Conservation (phyloP, 106 monocot genomes). For the Hemerocallis citrina region DNA sequence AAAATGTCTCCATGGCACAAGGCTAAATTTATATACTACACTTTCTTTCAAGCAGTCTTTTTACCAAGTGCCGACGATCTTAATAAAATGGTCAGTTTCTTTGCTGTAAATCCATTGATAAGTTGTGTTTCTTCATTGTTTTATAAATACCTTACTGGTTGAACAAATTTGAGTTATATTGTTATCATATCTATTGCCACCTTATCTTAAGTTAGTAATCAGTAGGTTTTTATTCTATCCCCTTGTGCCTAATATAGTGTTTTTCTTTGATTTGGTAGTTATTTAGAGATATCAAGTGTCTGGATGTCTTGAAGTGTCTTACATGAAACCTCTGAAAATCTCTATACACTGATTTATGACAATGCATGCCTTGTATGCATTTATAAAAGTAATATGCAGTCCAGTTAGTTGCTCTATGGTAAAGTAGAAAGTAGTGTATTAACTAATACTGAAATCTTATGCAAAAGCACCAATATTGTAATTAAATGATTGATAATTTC, state of each 20-base stretch:
- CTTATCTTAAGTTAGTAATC: neutral
- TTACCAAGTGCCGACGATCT: slow-evolving; percentile 79
- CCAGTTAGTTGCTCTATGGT: no score
- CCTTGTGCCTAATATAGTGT: neutral
- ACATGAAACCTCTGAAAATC: neutral
- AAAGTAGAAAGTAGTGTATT: no score
- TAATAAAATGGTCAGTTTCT: slow-evolving; percentile 69
- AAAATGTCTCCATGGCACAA: slow-evolving; percentile 87
- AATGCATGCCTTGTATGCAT: neutral
- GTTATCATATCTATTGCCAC: neutral
- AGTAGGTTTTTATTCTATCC: no score
- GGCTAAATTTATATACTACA: slow-evolving; percentile 73
- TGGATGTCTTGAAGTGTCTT: neutral
- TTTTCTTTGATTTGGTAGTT: neutral
- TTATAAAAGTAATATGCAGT: neutral
- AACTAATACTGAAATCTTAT: no score
- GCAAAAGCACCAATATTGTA: neutral
- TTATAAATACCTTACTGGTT: neutral
- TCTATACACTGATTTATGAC: neutral
- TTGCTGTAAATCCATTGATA: no score
- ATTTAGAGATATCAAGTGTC: neutral
- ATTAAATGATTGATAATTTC: neutral
- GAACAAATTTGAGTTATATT: neutral
- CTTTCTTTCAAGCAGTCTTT: slow-evolving; percentile 75
- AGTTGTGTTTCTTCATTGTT: neutral